Base-by-base conservation (phyloP, 2,329 filamentous ascomycete species). In the Claviceps fusiformis region DNA sequence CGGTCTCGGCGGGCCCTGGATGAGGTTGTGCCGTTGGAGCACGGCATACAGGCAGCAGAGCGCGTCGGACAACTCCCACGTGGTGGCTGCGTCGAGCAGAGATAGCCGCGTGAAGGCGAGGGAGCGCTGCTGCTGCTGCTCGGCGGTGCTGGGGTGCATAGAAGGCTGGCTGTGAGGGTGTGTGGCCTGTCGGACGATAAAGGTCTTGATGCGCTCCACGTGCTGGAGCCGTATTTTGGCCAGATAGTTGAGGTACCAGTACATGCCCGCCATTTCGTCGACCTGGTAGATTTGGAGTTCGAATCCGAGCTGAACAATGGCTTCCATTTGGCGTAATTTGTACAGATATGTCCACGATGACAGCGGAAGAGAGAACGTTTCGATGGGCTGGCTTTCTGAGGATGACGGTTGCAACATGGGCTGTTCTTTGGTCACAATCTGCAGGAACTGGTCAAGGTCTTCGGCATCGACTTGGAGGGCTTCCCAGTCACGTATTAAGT, bases 301-400 rank as follows among this genome's bases (percentile, higher is more conserved):
- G 67, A 98, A 97, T 13, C 95, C 93, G 37, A 96, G 81, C 65
- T 96, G 87, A 17, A 96, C 78, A 49, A 95, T 85, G 75, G 84
- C 86, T 65, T 92, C 86, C 78, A 96, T 89, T 63, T 92, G 82
- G 35, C 80, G 81, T n/a, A 96, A 77, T 68, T 96, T 97, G 70
- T 95, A 88, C 57, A 91, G 80, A 63, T 92, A 95, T 0, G 85
- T 81, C 93, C 93, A 98, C 3, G 87, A 90, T 1, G 87, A 89
- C 0, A 97, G 75, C 0, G 89, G 84, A 53, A 87, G 85, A 0
- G 84, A 77, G 64, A 81, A 85, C 0, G 81, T 73, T 48, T 84
- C 78, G 3, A 71, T 72, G 52, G 73, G 75, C 0, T 70, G 65
- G 57, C 63, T 54, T 33, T 59, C 59, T 29, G 61, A 55, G 1